Conservation (phyloP, 345 rosid genomes). For the Atalantia buxifolia region DNA sequence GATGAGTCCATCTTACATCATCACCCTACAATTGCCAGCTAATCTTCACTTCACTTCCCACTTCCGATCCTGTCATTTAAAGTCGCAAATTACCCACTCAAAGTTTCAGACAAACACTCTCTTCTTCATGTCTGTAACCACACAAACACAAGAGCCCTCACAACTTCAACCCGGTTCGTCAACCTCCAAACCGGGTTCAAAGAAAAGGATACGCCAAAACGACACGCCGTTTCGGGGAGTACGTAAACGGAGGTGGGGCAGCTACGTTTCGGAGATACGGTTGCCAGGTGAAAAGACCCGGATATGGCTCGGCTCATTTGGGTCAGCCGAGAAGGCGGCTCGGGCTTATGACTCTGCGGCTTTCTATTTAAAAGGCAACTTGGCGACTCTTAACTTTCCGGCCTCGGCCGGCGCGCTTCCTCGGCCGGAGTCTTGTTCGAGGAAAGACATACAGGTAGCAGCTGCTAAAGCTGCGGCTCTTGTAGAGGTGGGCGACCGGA, state of each 20-base stretch:
- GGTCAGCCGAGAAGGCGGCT: slow-evolving; percentile 28
- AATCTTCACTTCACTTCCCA: not conserved
- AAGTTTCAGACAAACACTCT: not conserved
- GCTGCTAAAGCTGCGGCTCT: slow-evolving; percentile 22
- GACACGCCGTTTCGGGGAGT: slow-evolving; percentile 23
- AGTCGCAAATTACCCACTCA: not conserved
- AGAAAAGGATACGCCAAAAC: slow-evolving; percentile 11
- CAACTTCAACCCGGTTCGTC: not conserved
- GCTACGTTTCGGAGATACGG: slow-evolving; percentile 31
- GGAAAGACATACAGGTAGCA: slow-evolving; percentile 29
- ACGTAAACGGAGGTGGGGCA: slow-evolving; percentile 31
- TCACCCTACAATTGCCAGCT: not conserved
- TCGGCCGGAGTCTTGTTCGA: slow-evolving; percentile 19
- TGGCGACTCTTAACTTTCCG: slow-evolving; percentile 28
- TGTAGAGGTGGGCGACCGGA: not conserved
- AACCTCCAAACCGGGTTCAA: not conserved
- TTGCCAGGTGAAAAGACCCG: slow-evolving; percentile 28
- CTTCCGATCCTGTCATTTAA: not conserved
- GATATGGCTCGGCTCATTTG: slow-evolving; percentile 31
- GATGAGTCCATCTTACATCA: not conserved
- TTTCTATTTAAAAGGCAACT: slow-evolving; percentile 23
- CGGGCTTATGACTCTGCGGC: slow-evolving; percentile 35
- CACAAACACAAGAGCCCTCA: not conserved
- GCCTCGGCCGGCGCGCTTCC: slow-evolving; percentile 25
- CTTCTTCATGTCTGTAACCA: not conserved